A percentile compares a stretch with the other conserved stretches of the same genome.
Conservation (phyloP, 2,329 filamentous ascomycete genomes). For the Colletotrichum trifolii region DNA sequence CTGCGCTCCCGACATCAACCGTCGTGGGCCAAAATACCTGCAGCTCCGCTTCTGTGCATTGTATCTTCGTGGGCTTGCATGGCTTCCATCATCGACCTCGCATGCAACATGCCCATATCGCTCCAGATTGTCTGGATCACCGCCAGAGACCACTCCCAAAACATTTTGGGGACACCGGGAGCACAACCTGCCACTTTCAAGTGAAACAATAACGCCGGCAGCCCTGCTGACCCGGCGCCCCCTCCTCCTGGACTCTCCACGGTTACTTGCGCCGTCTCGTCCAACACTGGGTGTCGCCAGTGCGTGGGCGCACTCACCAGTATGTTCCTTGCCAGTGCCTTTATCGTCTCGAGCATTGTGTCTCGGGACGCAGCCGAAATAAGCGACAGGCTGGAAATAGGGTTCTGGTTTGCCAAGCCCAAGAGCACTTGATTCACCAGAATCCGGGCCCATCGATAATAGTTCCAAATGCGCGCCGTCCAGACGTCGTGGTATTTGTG, state of each 20-base stretch:
- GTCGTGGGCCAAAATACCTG: conserved; percentile 34
- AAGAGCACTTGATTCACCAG: conserved; percentile 63
- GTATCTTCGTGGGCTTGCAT: conserved; percentile 46
- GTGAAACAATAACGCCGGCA: conserved; percentile 61
- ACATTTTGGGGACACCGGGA: conserved; percentile 54
- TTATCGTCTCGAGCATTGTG: conserved; percentile 48
- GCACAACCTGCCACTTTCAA: conserved; percentile 59
- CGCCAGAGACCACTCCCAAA: conserved; percentile 57
- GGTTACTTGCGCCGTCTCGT: conserved; percentile 47
- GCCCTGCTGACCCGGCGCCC: conserved; percentile 59
- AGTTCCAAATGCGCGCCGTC: conserved; percentile 66
- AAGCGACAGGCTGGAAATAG: conserved; percentile 49
- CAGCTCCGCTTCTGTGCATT: conserved; percentile 29
- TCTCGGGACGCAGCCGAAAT: conserved; percentile 45
- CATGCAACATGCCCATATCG: conserved; percentile 63
- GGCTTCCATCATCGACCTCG: conserved; percentile 54
- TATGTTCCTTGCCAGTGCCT: conserved; percentile 54
- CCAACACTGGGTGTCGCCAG: conserved; percentile 62
- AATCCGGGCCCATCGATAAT: conserved; percentile 69
- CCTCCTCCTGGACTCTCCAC: conserved; percentile 51
- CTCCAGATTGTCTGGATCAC: conserved; percentile 61
- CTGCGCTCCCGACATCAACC: conserved; percentile 13
- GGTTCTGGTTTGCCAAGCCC: conserved; percentile 50
- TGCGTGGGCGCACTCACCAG: conserved; percentile 60
- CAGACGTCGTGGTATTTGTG: conserved; percentile 67